Conservation (phyloP, 345 rosid species). For the Lepidium didymum region DNA sequence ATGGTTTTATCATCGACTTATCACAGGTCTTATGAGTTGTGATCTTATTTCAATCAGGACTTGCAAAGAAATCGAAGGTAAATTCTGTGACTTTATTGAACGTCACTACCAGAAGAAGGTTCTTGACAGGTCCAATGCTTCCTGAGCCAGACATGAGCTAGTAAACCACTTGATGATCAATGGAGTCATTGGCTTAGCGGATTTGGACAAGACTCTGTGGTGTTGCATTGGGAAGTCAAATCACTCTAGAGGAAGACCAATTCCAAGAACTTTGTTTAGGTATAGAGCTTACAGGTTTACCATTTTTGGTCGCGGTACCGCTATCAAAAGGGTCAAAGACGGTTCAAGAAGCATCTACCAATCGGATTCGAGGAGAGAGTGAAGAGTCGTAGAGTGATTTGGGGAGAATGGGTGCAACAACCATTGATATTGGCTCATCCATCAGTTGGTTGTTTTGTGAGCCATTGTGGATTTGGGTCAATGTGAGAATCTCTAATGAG, state of each 20-base stretch:
- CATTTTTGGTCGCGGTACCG: constrained; percentile 22
- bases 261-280: constrained; percentile 36
- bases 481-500: constrained; percentile 34
- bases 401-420: constrained; percentile 32
- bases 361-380: constrained; percentile 19
- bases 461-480: constrained; percentile 31
- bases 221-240: constrained; percentile 38
- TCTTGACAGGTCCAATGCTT: constrained; percentile 11
- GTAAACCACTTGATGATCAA: neutral
- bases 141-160: constrained; percentile 14
- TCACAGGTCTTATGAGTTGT: constrained; percentile 2
- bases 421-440: constrained; percentile 17
- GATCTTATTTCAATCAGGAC: constrained; percentile 33
- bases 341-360: constrained; percentile 32
- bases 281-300: constrained; percentile 24
- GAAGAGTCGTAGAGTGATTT: constrained; percentile 15
- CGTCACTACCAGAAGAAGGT: neutral
- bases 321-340: constrained; percentile 25
- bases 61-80: neutral
- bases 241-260: neutral
- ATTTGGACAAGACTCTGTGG: constrained; percentile 7
- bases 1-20: neutral
- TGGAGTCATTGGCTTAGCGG: neutral
- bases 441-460: constrained; percentile 31
- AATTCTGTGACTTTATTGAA: neutral